Evolutionary conservation across 345 rosid genomes (phyloP).

Genomic region (Linum usitatissimum): DNA sequence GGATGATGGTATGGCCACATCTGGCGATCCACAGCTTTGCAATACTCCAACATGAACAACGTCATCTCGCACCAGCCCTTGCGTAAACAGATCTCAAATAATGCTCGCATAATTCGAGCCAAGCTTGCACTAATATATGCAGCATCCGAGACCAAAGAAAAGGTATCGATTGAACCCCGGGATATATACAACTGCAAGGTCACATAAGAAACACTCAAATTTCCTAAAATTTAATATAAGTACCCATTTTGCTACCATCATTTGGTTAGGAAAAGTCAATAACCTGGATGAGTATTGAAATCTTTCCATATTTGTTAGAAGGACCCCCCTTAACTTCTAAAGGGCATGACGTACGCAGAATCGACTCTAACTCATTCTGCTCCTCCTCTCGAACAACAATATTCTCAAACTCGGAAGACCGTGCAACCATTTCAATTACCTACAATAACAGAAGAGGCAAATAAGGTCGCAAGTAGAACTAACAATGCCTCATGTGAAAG

Average conservation of each 20-base stretch:
- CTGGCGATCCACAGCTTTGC: constrained; percentile 97
- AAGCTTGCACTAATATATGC: constrained; percentile 95
- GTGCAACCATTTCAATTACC: constrained; percentile 96
- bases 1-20: constrained; percentile 96
- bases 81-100: constrained; percentile 87
- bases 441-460: constrained; percentile 18
- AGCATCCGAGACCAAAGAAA: constrained; percentile 90
- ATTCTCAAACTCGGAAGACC: constrained; percentile 90
- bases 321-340: constrained; percentile 88
- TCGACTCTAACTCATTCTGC: constrained; percentile 80
- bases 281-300: constrained; percentile 95
- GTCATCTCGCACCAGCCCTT: constrained; percentile 93
- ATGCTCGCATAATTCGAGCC: constrained; percentile 94
- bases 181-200: constrained; percentile 83
- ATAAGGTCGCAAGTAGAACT: constrained; percentile 9
- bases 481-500: neutral
- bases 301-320: constrained; percentile 89
- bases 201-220: constrained; percentile 19
- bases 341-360: constrained; percentile 72
- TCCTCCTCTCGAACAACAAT: constrained; percentile 97
- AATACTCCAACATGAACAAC: constrained; percentile 83
- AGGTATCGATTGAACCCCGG: constrained; percentile 83
- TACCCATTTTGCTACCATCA: constrained; percentile 12
- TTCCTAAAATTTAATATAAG: too few relatives aligned
- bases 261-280: constrained; percentile 8